Evolutionary conservation across 768 basidiomycete species (phyloP), one percentile per base, ranked within the genome.

Genomic region (Mycena galericulata): DNA sequence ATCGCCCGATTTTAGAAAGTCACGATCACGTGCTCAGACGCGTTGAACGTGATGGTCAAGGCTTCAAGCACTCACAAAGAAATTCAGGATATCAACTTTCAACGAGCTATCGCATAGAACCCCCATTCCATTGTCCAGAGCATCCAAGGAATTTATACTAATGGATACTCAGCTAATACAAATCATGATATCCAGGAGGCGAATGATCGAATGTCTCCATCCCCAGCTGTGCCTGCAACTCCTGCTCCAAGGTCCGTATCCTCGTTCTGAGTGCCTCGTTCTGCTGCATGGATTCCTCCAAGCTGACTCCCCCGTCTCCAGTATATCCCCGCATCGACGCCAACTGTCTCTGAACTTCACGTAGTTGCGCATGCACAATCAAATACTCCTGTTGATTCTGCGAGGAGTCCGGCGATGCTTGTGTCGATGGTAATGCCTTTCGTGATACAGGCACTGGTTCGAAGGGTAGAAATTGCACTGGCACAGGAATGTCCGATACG

Each of bases 201-300:
- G 55, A 43, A 54, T 46, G 50, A 17, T 62, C 43, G 8, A 45
- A 34, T 18, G 38, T 7, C 4, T 30, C 55, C 27, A 10, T 24
- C 8, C 29, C 36, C 55, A n/a, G 58, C 26, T 50, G 47, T 8
- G 55, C 29, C n/a, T 50, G 47, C 64, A 65, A 50, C 22, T 66
- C 57, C 3, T 20, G 8, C 56, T 66, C 65, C 32, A 66, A 30
- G 49, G 34, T 50, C 30, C 50, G 49, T n/a, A 66, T 66, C 14
- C 65, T 38, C 8, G 30, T 32, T 17, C 57, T 58, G 14, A 66
- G 57, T 18, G 57, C 50, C 30, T 60, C 65, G 15, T 66, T 66
- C 57, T 66, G 57, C 49, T 51, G 22, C 55, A 50, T 65, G 36
- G 55, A 55, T 36, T 65, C n/a, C 50, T 58, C 65, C 18, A 66